Percentiles rank a stretch among this genome's conserved stretches.
phyloP scores from a whole-genome alignment of 768 basidiomycete genomes.

The Multifurca ochricompacta region DNA sequence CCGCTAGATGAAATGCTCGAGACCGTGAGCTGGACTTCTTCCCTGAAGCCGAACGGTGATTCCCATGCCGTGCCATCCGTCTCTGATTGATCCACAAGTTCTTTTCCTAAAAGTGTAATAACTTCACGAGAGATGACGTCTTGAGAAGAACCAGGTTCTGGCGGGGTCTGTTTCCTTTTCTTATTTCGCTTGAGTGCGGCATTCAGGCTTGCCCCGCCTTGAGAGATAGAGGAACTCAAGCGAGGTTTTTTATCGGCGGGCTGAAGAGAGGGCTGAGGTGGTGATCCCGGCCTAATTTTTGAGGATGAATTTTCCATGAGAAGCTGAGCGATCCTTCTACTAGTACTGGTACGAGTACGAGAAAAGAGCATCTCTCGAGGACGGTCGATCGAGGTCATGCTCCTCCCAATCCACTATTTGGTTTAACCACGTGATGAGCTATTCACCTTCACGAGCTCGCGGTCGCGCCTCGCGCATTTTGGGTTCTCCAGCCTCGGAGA shows the following conservation, averaged over 20 bases:
- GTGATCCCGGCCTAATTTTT: neutral
- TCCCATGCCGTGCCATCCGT: conserved; percentile 44
- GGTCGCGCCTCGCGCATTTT: no score
- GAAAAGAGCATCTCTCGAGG: no score
- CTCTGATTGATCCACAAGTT: conserved; percentile 42
- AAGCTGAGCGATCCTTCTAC: no score
- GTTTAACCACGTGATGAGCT: no score
- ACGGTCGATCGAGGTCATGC: no score
- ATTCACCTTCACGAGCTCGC: no score
- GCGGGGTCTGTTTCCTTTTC: conserved; percentile 32
- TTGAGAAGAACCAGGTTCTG: conserved; percentile 61
- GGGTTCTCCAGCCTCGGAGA: no score
- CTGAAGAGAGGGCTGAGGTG: neutral
- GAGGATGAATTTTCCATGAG: neutral
- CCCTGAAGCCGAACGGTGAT: conserved; percentile 47
- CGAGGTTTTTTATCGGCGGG: conserved; percentile 31
- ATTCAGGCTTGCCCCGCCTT: neutral
- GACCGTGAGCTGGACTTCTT: conserved; percentile 57
- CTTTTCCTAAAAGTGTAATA: conserved; percentile 52
- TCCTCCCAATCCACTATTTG: no score
- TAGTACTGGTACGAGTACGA: no score
- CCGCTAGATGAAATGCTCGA: conserved; percentile 56
- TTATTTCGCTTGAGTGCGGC: conserved; percentile 24
- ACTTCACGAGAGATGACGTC: conserved; percentile 76
- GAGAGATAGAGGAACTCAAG: conserved; percentile 3